phyloP scores from a whole-genome alignment of 2,329 filamentous ascomycete genomes.

The Cladosporium sp. region DNA sequence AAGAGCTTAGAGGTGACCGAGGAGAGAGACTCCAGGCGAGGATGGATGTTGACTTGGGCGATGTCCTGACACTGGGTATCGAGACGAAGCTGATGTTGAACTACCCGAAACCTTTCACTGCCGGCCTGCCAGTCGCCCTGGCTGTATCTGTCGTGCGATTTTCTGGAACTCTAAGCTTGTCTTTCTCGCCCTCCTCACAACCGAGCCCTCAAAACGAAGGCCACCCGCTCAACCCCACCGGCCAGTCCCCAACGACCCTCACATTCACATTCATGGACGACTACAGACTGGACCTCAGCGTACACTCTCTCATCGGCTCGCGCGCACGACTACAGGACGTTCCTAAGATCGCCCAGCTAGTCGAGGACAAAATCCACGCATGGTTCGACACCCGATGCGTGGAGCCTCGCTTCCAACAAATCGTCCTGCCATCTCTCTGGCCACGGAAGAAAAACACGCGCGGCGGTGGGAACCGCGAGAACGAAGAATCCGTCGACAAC shows the following conservation, averaged over 20 bases:
- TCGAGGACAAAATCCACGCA: conserved; percentile 75
- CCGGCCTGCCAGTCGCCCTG: conserved; percentile 86
- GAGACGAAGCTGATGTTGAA: conserved; percentile 94
- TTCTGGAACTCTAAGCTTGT: conserved; percentile 89
- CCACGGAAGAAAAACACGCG: conserved; percentile 80
- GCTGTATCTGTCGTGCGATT: conserved; percentile 91
- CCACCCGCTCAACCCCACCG: conserved; percentile 44
- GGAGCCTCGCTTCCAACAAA: conserved; percentile 83
- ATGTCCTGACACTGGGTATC: conserved; percentile 90
- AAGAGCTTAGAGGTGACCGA: conserved; percentile 43
- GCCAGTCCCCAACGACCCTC: conserved; percentile 66
- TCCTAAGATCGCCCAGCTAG: conserved; percentile 81
- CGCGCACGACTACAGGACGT: conserved; percentile 81
- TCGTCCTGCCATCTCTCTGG: conserved; percentile 79
- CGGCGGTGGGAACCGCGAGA: conserved; percentile 57
- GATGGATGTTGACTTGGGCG: conserved; percentile 95
- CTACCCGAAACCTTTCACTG: conserved; percentile 86
- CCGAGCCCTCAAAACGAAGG: conserved; percentile 38
- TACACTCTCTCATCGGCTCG: conserved; percentile 75
- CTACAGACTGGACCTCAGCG: conserved; percentile 80
- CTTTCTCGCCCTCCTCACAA: conserved; percentile 71
- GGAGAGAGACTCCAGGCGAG: conserved; percentile 82
- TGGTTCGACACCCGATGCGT: conserved; percentile 89
- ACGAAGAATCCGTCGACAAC: conserved; percentile 6
- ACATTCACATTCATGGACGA: conserved; percentile 92